Conservation (phyloP, 768 basidiomycete species). For the Lentinula edodes region DNA sequence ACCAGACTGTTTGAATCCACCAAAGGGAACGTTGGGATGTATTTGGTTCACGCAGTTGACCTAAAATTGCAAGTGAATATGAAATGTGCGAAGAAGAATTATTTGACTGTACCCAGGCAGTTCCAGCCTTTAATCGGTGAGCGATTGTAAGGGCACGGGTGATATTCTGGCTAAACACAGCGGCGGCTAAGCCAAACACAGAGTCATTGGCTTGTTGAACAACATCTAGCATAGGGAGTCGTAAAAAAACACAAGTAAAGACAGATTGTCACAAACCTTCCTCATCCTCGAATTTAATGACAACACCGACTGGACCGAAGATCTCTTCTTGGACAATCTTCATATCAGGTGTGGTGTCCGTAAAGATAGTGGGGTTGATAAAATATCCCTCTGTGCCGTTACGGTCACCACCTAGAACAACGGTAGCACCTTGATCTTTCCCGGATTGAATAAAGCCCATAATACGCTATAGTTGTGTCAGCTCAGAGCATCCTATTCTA, state of each 20-base stretch:
- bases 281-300: constrained; percentile 61
- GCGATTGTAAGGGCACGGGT: constrained; percentile 68
- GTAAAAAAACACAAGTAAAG: neutral
- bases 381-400: constrained; percentile 57
- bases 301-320: constrained; percentile 68
- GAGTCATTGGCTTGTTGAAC: constrained; percentile 80
- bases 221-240: constrained; percentile 50
- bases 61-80: constrained; percentile 14
- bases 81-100: neutral
- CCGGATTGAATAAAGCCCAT: constrained; percentile 68
- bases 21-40: constrained; percentile 65
- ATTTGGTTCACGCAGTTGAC: constrained; percentile 47
- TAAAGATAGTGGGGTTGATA: constrained; percentile 65
- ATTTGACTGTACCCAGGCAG: constrained; percentile 50
- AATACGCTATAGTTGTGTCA: constrained; percentile 40
- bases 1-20: constrained; percentile 81
- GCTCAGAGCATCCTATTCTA: neutral
- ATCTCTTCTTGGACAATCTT: constrained; percentile 66
- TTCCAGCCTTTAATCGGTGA: constrained; percentile 75
- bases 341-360: constrained; percentile 56
- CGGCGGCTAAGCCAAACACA: constrained; percentile 80
- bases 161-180: constrained; percentile 80
- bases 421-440: constrained; percentile 59
- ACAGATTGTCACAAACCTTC: constrained; percentile 22
- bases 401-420: constrained; percentile 55